Evolutionary conservation across 768 basidiomycete species (phyloP).

Genomic region (Kwoniella shandongensis): DNA sequence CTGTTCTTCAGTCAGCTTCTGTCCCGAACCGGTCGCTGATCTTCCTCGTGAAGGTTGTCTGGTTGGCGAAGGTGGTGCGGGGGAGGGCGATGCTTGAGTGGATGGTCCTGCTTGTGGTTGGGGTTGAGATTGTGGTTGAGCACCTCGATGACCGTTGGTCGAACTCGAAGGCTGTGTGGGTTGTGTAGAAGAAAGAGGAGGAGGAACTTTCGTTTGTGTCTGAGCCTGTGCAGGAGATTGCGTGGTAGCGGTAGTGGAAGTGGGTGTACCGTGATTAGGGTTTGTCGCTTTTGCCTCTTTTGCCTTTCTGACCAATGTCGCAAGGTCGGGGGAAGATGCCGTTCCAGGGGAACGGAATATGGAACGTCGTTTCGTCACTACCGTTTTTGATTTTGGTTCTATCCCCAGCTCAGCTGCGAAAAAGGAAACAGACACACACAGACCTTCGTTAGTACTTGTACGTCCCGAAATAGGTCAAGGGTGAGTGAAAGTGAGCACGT

Average conservation of each 20-base stretch:
- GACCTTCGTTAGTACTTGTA: too few relatives aligned
- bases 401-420: conserved; percentile 12
- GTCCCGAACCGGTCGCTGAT: conserved; percentile 1
- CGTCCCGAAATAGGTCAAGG: too few relatives aligned
- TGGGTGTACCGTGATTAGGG: not conserved
- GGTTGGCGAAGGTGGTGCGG: not conserved
- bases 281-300: conserved; percentile 58
- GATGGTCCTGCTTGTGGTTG: conserved; percentile 2
- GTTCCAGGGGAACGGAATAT: conserved; percentile 86
- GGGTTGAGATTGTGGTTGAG: not conserved
- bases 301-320: conserved; percentile 79
- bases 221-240: not conserved
- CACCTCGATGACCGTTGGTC: not conserved
- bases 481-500: conserved; percentile 4
- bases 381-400: conserved; percentile 10
- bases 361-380: conserved; percentile 66
- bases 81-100: not conserved
- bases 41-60: not conserved
- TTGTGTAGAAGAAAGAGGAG: not conserved
- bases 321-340: conserved; percentile 86
- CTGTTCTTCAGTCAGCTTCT: conserved; percentile 11
- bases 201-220: not conserved
- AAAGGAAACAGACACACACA: too few relatives aligned
- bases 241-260: not conserved
- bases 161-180: not conserved